These are phyloP conservation scores for Ophiostoma australiae DNA, from an alignment of 2,329 filamentous ascomycete species.

Conservation along the genomic window DNA sequence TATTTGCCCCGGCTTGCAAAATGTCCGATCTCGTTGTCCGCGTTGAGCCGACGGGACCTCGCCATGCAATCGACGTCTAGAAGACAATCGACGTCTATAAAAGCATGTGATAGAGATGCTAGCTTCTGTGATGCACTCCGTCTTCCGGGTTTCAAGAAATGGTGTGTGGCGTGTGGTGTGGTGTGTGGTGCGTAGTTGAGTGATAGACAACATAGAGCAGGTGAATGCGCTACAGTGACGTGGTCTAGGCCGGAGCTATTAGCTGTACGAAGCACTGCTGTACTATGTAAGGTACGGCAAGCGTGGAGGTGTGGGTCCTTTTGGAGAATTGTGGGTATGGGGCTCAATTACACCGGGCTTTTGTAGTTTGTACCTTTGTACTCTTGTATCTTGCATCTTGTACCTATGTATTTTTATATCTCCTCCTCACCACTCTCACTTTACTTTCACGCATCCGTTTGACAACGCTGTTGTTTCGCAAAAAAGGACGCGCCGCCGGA, in stretches of 20 bases:
- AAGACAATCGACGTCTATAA: background rate
- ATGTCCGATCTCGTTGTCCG: constrained; percentile 13
- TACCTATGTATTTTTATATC: background rate
- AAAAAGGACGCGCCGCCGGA: background rate
- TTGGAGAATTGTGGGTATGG: background rate
- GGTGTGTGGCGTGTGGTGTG: background rate
- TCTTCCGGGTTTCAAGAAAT: background rate
- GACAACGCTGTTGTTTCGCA: constrained; percentile 1
- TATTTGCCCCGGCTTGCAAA: constrained; percentile 2
- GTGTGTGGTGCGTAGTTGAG: background rate
- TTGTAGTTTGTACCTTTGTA: too few species aligned
- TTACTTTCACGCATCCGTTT: background rate
- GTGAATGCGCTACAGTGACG: background rate
- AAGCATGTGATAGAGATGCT: background rate
- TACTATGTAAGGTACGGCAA: background rate
- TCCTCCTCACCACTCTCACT: background rate
- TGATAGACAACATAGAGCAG: background rate
- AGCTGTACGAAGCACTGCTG: background rate
- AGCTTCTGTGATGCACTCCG: background rate
- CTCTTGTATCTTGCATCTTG: too few species aligned
- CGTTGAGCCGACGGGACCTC: constrained; percentile 14
- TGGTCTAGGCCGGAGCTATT: background rate
- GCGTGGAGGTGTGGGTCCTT: background rate
- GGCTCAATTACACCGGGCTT: background rate
- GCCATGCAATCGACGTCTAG: constrained; percentile 11